Percentiles rank a stretch among this genome's conserved stretches.
These are phyloP conservation scores for Rhinocladiella similis DNA, from an alignment of 2,329 filamentous ascomycete species.

Conservation along the genomic window DNA sequence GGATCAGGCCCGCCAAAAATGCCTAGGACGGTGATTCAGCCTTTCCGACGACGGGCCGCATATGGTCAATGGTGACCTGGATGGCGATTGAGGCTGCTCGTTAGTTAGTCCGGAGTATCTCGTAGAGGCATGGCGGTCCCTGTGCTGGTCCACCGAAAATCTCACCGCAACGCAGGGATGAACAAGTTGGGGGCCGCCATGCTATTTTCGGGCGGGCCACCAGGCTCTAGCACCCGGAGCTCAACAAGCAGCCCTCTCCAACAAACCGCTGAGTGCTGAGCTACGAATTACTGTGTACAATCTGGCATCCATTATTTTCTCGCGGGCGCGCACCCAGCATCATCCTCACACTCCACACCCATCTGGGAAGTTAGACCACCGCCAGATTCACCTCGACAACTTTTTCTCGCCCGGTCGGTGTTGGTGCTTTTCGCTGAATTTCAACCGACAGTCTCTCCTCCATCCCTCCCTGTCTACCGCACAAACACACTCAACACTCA, in stretches of 20 bases:
- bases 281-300: neutral
- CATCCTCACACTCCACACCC: slow-evolving; percentile 12
- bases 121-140: too few relatives aligned
- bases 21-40: slow-evolving; percentile 1
- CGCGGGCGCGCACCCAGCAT: slow-evolving; percentile 9
- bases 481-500: slow-evolving; percentile 14
- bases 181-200: slow-evolving; percentile 26
- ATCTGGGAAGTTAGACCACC: neutral
- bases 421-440: slow-evolving; percentile 15
- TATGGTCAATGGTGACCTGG: neutral
- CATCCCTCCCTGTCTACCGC: neutral
- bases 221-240: slow-evolving; percentile 22
- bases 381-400: slow-evolving; percentile 8
- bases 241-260: slow-evolving; percentile 17
- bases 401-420: slow-evolving; percentile 9
- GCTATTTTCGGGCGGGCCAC: slow-evolving; percentile 24
- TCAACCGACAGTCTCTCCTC: slow-evolving; percentile 8
- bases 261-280: neutral
- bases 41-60: slow-evolving; percentile 7
- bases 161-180: slow-evolving; percentile 21
- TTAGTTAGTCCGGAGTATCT: too few relatives aligned
- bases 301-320: slow-evolving; percentile 6
- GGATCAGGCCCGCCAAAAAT: slow-evolving; percentile 3
- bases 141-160: slow-evolving; percentile 6
- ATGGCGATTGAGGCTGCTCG: neutral